Evolutionary conservation across 345 rosid species (phyloP).

Genomic region (Heritiera littoralis): DNA sequence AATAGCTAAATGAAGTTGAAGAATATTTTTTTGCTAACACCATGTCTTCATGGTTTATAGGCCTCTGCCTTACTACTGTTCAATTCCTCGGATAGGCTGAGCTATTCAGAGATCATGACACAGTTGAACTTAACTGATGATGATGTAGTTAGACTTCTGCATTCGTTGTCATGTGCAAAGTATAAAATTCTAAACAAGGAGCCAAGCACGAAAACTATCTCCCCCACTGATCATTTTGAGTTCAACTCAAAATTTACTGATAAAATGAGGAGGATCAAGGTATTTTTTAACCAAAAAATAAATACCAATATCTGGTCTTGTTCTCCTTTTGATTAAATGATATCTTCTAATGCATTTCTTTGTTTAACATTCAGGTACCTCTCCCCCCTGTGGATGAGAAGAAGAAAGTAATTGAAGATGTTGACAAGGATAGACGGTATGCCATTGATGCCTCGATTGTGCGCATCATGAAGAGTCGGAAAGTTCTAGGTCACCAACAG

Average conservation of each 20-base stretch:
- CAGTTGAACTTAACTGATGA: slow-evolving; percentile 62
- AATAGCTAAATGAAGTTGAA: not conserved
- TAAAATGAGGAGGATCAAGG: slow-evolving; percentile 78
- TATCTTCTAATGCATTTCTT: not conserved
- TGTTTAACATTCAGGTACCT: slow-evolving; percentile 47
- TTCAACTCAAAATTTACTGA: slow-evolving; percentile 64
- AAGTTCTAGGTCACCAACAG: slow-evolving; percentile 58
- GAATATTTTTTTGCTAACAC: not conserved
- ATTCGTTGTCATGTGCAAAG: slow-evolving; percentile 52
- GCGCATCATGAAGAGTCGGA: slow-evolving; percentile 75
- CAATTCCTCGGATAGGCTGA: slow-evolving; percentile 57
- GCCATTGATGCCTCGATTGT: slow-evolving; percentile 79
- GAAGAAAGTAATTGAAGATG: slow-evolving; percentile 70
- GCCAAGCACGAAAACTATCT: slow-evolving; percentile 43
- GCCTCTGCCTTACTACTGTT: slow-evolving; percentile 65
- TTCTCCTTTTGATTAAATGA: not conserved
- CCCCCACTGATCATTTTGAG: slow-evolving; percentile 43
- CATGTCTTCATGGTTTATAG: slow-evolving; percentile 32
- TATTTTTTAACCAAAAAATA: slow-evolving; percentile 22
- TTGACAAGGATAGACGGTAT: slow-evolving; percentile 68
- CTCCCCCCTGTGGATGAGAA: slow-evolving; percentile 70
- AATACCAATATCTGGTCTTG: not conserved
- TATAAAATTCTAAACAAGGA: slow-evolving; percentile 56
- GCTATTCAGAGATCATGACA: slow-evolving; percentile 64
- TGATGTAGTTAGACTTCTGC: slow-evolving; percentile 61